These are phyloP conservation scores for Pseudomassariella vexata DNA, from an alignment of 2,329 filamentous ascomycete genomes.

Conservation along the genomic window DNA sequence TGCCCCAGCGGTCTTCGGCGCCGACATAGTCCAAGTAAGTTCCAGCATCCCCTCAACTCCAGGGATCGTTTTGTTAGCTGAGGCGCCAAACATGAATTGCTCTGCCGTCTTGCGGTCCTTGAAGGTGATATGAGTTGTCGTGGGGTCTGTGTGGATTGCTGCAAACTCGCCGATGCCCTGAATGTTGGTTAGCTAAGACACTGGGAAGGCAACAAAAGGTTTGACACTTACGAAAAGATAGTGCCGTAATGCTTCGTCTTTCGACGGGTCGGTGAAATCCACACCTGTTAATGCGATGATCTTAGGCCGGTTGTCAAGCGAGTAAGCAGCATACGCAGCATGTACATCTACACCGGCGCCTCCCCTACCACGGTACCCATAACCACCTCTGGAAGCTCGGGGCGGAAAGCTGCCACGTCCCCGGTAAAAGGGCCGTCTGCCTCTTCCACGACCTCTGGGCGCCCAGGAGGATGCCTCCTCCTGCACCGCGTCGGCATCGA, in stretches of 20 bases:
- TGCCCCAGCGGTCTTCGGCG: conserved; percentile 13
- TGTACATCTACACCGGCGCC: conserved; percentile 28
- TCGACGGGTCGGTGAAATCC: conserved; percentile 54
- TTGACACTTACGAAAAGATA: conserved; percentile 61
- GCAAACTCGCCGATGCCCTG: conserved; percentile 60
- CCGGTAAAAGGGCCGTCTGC: conserved; percentile 31
- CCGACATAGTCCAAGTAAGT: conserved; percentile 52
- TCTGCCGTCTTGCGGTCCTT: conserved; percentile 67
- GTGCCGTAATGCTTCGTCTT: conserved; percentile 65
- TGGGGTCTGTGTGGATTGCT: conserved; percentile 44
- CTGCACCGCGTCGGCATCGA: conserved; percentile 50
- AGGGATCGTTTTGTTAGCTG: conserved; percentile 47
- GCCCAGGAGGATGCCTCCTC: conserved; percentile 34
- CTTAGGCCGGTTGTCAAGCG: conserved; percentile 71
- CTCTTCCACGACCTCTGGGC: conserved; percentile 30
- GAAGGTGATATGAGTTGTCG: conserved; percentile 53
- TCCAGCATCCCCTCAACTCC: conserved; percentile 59
- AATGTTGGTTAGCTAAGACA: no score
- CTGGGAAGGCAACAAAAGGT: neutral
- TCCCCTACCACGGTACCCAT: conserved; percentile 39
- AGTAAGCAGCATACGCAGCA: conserved; percentile 55
- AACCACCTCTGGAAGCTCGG: conserved; percentile 33
- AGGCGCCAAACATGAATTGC: conserved; percentile 55
- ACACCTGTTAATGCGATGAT: conserved; percentile 59
- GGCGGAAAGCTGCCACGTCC: conserved; percentile 28